Percentiles rank a stretch among this genome's conserved stretches.
phyloP scores from a whole-genome alignment of 1,139 yeast genomes.

The Yamadazyma sp. region DNA sequence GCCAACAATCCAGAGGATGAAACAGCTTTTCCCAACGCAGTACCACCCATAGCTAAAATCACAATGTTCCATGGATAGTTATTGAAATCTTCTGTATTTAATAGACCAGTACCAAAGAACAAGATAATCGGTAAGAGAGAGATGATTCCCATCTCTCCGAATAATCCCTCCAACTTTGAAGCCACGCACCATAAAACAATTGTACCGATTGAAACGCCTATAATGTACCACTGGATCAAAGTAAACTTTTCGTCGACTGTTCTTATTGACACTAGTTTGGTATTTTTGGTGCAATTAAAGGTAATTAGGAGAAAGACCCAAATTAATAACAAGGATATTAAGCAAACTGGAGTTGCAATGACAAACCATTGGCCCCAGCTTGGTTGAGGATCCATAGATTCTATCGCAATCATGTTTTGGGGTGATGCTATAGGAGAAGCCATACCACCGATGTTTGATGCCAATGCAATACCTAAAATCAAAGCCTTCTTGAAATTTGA shows the following conservation, averaged over 20 bases:
- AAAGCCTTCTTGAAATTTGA: slow-evolving; percentile 63
- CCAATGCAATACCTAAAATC: slow-evolving; percentile 69
- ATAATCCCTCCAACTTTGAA: slow-evolving; percentile 50
- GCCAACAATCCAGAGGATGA: slow-evolving; percentile 67
- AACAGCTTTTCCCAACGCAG: slow-evolving; percentile 73
- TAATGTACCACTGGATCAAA: slow-evolving; percentile 62
- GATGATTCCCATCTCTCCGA: slow-evolving; percentile 73
- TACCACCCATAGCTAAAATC: slow-evolving; percentile 76
- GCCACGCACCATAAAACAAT: slow-evolving; percentile 73
- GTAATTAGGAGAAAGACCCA: slow-evolving; percentile 61
- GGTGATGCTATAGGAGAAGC: slow-evolving; percentile 82
- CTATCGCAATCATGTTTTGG: slow-evolving; percentile 73
- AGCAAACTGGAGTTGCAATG: slow-evolving; percentile 63
- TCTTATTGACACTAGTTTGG: slow-evolving; percentile 49
- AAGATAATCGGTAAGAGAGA: slow-evolving; percentile 65
- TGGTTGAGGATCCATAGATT: slow-evolving; percentile 63
- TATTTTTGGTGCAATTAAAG: slow-evolving; percentile 48
- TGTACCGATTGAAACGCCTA: slow-evolving; percentile 52
- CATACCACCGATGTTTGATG: slow-evolving; percentile 77
- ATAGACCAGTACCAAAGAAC: slow-evolving; percentile 69
- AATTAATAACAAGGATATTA: slow-evolving; percentile 50
- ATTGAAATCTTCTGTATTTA: slow-evolving; percentile 65
- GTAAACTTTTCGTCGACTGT: slow-evolving; percentile 62
- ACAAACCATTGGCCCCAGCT: slow-evolving; percentile 82
- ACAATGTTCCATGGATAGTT: slow-evolving; percentile 79